These are phyloP conservation scores for Sequoia sempervirens DNA, from an alignment of 75 land plant genomes.

Conservation along the genomic window DNA sequence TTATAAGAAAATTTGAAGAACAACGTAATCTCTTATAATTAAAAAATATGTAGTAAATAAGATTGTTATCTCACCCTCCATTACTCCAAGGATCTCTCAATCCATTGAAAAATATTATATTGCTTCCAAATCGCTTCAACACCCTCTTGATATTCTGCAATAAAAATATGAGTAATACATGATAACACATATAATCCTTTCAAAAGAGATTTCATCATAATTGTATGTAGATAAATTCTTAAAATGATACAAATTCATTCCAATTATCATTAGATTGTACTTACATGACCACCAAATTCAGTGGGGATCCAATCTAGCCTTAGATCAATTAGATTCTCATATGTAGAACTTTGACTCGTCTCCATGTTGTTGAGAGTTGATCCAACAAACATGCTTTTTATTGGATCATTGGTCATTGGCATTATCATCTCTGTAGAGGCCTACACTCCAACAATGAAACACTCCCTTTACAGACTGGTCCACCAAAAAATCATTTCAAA, in stretches of 20 bases:
- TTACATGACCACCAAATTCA: conserved; percentile 45
- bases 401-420: conserved; percentile 36
- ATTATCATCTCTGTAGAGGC: conserved; percentile 46
- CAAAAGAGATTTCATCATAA: no score
- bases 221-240: no score
- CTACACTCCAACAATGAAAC: conserved; percentile 13
- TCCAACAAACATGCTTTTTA: conserved; percentile 29
- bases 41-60: background rate
- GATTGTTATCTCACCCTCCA: background rate
- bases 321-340: conserved; percentile 12
- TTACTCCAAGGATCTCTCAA: background rate
- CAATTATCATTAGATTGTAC: background rate
- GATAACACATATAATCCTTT: background rate
- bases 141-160: background rate
- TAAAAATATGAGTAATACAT: background rate
- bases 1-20: no score
- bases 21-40: background rate
- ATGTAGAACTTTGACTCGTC: background rate
- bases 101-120: background rate
- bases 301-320: conserved; percentile 34
- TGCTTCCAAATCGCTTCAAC: background rate
- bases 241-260: no score
- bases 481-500: background rate
- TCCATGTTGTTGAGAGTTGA: conserved; percentile 13
- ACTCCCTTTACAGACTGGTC: background rate